A percentile compares a stretch with the other conserved stretches of the same genome.
Evolutionary conservation across 192 early-diverging fungal genomes (phyloP).

Genomic region (Linnemannia hyalina): DNA sequence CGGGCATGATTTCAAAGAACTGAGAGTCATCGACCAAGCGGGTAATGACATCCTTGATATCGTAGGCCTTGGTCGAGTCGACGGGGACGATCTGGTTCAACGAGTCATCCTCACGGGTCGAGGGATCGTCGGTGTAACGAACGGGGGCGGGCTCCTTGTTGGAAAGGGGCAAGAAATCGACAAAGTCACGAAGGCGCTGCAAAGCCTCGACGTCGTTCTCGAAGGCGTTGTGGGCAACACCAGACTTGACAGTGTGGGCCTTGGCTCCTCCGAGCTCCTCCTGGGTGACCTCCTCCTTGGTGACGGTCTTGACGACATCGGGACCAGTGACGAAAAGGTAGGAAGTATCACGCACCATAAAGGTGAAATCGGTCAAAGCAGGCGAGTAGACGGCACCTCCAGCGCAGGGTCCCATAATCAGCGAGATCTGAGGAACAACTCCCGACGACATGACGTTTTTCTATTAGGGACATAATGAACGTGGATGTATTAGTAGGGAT

Average conservation of each 20-base stretch:
- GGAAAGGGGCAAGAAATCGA: conserved; percentile 90
- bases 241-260: conserved; percentile 90
- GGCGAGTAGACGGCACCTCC: conserved; percentile 98
- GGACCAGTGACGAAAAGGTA: conserved; percentile 98
- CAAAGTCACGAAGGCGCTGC: conserved; percentile 83
- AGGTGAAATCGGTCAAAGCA: conserved; percentile 95
- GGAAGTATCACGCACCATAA: conserved; percentile 97
- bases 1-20: conserved; percentile 94
- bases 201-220: conserved; percentile 96
- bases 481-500: background rate
- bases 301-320: conserved; percentile 96
- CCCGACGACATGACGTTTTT: conserved; percentile 94
- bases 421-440: conserved; percentile 94
- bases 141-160: conserved; percentile 78
- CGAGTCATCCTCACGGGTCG: conserved; percentile 77
- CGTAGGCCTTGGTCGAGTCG: conserved; percentile 93
- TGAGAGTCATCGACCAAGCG: conserved; percentile 85
- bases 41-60: conserved; percentile 91
- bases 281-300: conserved; percentile 94
- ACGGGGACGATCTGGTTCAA: conserved; percentile 91
- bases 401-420: conserved; percentile 98
- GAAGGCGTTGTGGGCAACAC: conserved; percentile 93
- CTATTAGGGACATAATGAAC: conserved; percentile 16
- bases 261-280: conserved; percentile 95
- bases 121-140: conserved; percentile 74